Base-by-base conservation (phyloP, 2,329 filamentous ascomycete genomes). In the Macrophomina pseudophaseolina region DNA sequence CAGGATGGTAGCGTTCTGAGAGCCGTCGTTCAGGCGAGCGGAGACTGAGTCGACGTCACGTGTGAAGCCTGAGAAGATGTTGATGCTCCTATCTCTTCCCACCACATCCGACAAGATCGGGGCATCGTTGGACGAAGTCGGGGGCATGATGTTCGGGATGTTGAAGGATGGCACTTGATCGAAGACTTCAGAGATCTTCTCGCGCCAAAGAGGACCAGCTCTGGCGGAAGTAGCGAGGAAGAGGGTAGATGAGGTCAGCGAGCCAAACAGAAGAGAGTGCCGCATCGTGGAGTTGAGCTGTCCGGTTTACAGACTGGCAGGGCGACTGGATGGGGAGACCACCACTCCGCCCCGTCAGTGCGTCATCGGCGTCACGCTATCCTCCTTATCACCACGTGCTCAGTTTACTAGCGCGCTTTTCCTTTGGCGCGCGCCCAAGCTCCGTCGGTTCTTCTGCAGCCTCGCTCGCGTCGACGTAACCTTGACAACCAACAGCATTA, bases 61-160 rank as follows among this genome's bases (percentile, higher is more conserved):
- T 5, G 90, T 90, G 73, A 97, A 88, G 49, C 89, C 88, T 35
- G 92, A 91, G 79, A 97, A 98, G 71, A 94, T 89, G 70, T 92
- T 93, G 75, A 97, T 91, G 68, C 84, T 86, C 71, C 91, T 89
- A 65, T 92, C 89, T 70, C 89, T 89, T 46, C 91, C 90, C 70
- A 97, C 89, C 40, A 97, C 90, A 78, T 98, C 94, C 49, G 90
- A 91, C 66, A 98, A 87, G 68, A 92, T 87, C 74, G 7, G 75
- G 6, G 73, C 65, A 12, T 52, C 42, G 52, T 49, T 23, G n/a
- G 32, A 51, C 18, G 52, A 42, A 16, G 58, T 14, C 28, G 32
- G 16, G 7, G 73, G 71, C 28, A 69, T 64, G 28, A 69, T 59
- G 66, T 68, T 66, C 18, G 69, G 65, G 28, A 66, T 67, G 54